Evolutionary conservation across 768 basidiomycete species (phyloP).

Genomic region (Pholiota conissans): DNA sequence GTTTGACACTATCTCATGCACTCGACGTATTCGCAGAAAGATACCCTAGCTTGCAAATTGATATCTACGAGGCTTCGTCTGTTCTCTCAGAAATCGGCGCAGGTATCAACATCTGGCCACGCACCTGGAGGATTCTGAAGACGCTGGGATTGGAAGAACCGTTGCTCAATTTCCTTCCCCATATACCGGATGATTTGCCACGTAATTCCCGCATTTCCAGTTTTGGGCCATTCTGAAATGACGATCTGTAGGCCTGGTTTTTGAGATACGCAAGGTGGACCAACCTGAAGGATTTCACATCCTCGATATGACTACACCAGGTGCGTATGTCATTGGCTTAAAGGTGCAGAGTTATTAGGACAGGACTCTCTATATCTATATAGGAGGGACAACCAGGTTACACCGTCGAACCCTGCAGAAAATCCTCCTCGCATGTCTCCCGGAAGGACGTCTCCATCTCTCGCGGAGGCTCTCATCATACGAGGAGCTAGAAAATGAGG

Average conservation of each 20-base stretch:
- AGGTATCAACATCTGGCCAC: conserved; percentile 7
- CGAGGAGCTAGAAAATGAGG: not conserved
- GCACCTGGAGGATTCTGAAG: conserved; percentile 3
- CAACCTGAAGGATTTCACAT: conserved; percentile 2
- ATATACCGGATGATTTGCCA: not conserved
- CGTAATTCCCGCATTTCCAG: not conserved
- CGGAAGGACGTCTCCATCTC: not conserved
- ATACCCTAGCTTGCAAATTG: not conserved
- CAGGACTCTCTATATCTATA: too few relatives aligned
- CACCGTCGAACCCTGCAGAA: conserved; percentile 1
- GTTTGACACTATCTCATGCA: conserved; percentile 1
- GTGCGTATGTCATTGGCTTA: too few relatives aligned
- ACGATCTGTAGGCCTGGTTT: not conserved
- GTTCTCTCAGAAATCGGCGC: conserved; percentile 1
- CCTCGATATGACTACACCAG: not conserved
- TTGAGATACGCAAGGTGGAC: conserved; percentile 6
- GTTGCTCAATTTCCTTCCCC: not conserved
- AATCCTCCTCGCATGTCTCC: not conserved
- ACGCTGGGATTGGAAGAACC: not conserved
- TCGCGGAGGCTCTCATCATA: not conserved
- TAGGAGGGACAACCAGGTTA: conserved; percentile 4
- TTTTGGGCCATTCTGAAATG: not conserved
- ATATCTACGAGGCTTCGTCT: conserved; percentile 1
- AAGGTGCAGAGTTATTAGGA: too few relatives aligned
- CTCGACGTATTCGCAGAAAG: not conserved